Evolutionary conservation across 2,329 filamentous ascomycete genomes (phyloP).

Genomic region (Sphaerulina musiva): DNA sequence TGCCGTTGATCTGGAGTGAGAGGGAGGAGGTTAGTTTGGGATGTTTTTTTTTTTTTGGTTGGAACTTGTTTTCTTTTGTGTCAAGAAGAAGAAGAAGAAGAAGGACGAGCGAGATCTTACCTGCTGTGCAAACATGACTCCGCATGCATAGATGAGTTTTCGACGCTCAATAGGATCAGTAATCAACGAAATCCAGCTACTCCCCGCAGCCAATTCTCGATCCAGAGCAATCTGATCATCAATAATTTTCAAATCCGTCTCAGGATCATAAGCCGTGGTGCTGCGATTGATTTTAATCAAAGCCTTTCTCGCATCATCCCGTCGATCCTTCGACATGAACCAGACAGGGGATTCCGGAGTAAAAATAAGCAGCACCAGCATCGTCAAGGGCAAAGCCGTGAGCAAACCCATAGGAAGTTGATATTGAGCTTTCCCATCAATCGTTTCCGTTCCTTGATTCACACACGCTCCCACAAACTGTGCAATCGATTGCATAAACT

Average conservation of each 20-base stretch:
- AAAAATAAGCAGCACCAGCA: constrained; percentile 19
- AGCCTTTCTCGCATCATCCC: constrained; percentile 16
- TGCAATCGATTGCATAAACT: constrained; percentile 22
- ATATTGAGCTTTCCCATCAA: constrained; percentile 18
- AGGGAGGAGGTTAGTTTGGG: constrained; percentile 14
- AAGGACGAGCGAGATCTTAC: too few species aligned
- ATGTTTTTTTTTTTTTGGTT: not conserved
- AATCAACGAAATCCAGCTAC: constrained; percentile 39
- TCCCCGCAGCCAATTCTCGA: constrained; percentile 25
- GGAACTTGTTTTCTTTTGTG: not conserved
- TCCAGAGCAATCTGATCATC: constrained; percentile 19
- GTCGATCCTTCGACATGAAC: constrained; percentile 18
- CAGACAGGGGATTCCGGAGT: constrained; percentile 20
- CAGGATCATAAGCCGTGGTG: constrained; percentile 10
- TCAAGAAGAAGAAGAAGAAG: too few species aligned
- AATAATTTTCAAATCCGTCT: constrained; percentile 16
- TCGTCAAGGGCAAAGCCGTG: constrained; percentile 17
- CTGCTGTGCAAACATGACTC: constrained; percentile 32
- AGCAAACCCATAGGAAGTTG: constrained; percentile 19
- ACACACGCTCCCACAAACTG: constrained; percentile 22
- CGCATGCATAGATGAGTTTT: constrained; percentile 43
- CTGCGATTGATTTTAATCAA: constrained; percentile 21
- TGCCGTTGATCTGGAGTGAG: constrained; percentile 47
- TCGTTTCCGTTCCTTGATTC: constrained; percentile 21
- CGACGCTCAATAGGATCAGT: constrained; percentile 43